Evolutionary conservation across 164 flowering plant genomes (phyloP).

Genomic region (Nymphaea thermarum): DNA sequence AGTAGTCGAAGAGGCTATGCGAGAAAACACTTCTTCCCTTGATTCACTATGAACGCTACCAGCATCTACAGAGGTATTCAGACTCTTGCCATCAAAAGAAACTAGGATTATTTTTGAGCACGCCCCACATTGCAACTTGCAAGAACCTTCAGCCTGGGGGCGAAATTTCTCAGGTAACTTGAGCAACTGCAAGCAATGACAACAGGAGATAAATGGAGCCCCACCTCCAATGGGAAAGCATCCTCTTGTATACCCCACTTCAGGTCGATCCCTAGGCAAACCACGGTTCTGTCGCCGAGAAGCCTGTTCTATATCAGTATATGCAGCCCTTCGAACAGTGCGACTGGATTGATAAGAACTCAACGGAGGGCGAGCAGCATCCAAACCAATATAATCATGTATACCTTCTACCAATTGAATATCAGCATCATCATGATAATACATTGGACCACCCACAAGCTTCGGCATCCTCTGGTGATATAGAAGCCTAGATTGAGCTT

Average conservation of each 20-base stretch:
- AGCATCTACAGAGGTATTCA: conserved; percentile 13
- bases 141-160: conserved; percentile 15
- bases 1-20: not conserved
- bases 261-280: conserved; percentile 20
- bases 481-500: conserved; percentile 20
- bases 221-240: conserved; percentile 61
- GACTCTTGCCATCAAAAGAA: conserved; percentile 24
- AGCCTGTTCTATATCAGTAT: not conserved
- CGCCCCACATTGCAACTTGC: conserved; percentile 54
- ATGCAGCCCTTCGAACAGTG: not conserved
- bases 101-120: conserved; percentile 44
- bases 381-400: not conserved
- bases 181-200: conserved; percentile 60
- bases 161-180: conserved; percentile 38
- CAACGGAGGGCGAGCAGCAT: not conserved
- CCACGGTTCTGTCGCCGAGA: not conserved
- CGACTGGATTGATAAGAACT: not conserved
- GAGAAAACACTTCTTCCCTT: conserved; percentile 7
- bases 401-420: not conserved
- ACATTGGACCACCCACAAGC: conserved; percentile 18
- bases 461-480: conserved; percentile 21
- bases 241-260: conserved; percentile 15
- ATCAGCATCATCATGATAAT: conserved; percentile 17
- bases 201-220: conserved; percentile 68
- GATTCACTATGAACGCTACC: conserved; percentile 4